Base-by-base conservation (phyloP, 768 basidiomycete genomes). In the Leccinum subgranulosum region DNA sequence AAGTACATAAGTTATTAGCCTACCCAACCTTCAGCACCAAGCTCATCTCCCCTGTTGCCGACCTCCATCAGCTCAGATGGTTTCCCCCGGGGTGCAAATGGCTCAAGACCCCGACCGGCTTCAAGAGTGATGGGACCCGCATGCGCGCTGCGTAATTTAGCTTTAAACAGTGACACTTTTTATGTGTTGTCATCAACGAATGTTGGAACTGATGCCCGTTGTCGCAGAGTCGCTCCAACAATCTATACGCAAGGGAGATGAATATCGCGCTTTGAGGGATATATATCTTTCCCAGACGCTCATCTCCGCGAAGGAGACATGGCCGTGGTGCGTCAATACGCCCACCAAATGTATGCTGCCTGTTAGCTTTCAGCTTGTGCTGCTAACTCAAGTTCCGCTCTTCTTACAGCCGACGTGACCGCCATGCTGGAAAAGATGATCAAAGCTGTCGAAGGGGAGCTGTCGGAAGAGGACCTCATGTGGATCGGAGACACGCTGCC, bases 81-180 rank as follows among this genome's bases (percentile, higher is more conserved):
- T 9, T 9, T 17, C 8, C 9, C n/a, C 17, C 48, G 19, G 31
- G 23, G 15, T 34, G 34, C 41, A 2, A 17, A n/a, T 45, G 29
- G 10, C n/a, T 49, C 12, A 57, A 34, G 6, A 36, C 34, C 15
- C 34, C 17, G 15, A 31, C 53, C 58, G 36, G 48, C 60, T 55
- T 64, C 68, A 4, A 54, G 53, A 60, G 63, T 69, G 66, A 11
- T 69, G 56, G 67, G 67, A 31, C 65, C 68, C 4, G 60, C 67
- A 19, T 69, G 61, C 28, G 68, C 68, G 11, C 29, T 69, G 39
- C 61, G 63, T 6, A 61, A 56, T 9, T 51, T 69, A 19, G 64
- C 64, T 6, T 63, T 58, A 33, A 51, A 59, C 25, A 11, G 67
- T 10, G 31, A 33, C 12, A 51, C 57, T 60, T 59, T 7, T 53